These are phyloP conservation scores for Phialophora macrospora DNA, from an alignment of 2,329 filamentous ascomycete genomes.

Conservation along the genomic window DNA sequence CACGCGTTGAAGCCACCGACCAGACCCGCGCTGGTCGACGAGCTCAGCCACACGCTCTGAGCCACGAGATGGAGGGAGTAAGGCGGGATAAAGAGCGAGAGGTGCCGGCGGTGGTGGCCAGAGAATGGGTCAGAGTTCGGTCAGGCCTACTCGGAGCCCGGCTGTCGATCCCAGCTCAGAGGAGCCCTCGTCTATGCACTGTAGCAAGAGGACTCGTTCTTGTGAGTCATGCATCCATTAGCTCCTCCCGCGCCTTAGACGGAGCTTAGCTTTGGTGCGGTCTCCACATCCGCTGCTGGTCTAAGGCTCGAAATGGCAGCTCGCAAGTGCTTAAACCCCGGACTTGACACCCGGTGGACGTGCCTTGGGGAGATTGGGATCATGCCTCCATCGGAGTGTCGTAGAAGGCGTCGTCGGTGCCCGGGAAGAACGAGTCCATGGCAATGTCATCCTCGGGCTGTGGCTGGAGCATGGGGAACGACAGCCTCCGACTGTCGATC, in stretches of 20 bases:
- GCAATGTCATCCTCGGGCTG: conserved; percentile 30
- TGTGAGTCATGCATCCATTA: neutral
- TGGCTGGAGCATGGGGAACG: conserved; percentile 39
- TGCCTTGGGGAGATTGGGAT: neutral
- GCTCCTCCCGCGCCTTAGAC: no score
- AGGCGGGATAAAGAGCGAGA: conserved; percentile 65
- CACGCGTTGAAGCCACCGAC: conserved; percentile 67
- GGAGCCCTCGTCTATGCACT: neutral
- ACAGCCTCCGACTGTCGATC: conserved; percentile 36
- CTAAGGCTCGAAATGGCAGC: neutral
- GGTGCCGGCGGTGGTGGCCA: conserved; percentile 43
- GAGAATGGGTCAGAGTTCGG: neutral
- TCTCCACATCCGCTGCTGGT: neutral
- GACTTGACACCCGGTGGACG: neutral
- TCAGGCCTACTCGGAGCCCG: neutral
- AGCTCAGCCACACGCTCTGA: conserved; percentile 59
- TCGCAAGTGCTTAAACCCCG: neutral
- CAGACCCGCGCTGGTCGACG: conserved; percentile 60
- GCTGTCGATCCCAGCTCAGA: neutral
- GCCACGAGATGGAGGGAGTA: conserved; percentile 66
- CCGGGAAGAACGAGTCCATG: conserved; percentile 30
- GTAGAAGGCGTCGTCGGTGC: conserved; percentile 27
- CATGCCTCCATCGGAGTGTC: conserved; percentile 29
- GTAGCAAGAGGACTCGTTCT: neutral
- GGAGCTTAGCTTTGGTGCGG: neutral